These are phyloP conservation scores for Fusarium sp. DNA, from an alignment of 2,329 filamentous ascomycete species.

Conservation along the genomic window DNA sequence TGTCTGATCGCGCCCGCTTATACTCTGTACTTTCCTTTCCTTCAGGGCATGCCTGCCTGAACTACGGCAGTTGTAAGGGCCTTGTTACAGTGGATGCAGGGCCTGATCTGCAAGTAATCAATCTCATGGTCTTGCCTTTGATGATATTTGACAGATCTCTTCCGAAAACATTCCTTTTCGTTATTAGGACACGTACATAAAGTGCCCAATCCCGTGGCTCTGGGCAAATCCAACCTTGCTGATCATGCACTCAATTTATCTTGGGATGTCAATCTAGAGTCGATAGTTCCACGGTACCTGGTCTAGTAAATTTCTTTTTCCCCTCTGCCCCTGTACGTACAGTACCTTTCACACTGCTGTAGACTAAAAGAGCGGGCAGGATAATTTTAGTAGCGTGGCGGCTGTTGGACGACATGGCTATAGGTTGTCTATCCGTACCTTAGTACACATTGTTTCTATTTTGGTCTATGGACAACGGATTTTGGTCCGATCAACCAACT, in stretches of 20 bases:
- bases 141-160: conserved; percentile 19
- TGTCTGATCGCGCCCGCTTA: background rate
- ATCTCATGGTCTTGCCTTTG: background rate
- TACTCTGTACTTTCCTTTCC: background rate
- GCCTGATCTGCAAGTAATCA: background rate
- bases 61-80: background rate
- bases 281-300: conserved; percentile 15
- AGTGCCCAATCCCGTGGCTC: conserved; percentile 32
- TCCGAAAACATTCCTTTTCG: background rate
- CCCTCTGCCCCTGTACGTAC: background rate
- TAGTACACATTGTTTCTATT: conserved; percentile 18
- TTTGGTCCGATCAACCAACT: background rate
- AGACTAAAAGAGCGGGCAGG: background rate
- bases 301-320: conserved; percentile 7
- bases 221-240: conserved; percentile 1
- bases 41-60: background rate
- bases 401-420: background rate
- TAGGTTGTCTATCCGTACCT: background rate
- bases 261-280: conserved; percentile 8
- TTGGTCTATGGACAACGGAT: conserved; percentile 10
- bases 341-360: background rate
- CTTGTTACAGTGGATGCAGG: background rate
- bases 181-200: conserved; percentile 33
- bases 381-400: conserved; percentile 33
- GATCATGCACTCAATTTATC: conserved; percentile 16